A percentile compares a stretch with the other conserved stretches of the same genome.
phyloP scores from a whole-genome alignment of 768 basidiomycete genomes.

The Kwoniella sp. region DNA sequence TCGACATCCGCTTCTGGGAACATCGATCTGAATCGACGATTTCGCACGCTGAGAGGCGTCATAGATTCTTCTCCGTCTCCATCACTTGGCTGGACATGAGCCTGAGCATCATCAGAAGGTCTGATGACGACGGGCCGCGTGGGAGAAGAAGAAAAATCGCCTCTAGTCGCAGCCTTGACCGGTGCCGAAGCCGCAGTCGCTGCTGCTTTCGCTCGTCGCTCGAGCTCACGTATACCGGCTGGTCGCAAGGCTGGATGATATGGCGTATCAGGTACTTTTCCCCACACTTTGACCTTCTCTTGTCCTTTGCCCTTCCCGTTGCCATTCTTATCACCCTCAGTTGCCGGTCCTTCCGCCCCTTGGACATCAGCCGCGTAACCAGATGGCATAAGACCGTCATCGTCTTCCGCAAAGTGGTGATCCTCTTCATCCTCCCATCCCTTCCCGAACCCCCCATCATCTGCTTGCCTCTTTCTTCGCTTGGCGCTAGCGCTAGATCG shows the following conservation, averaged over 20 bases:
- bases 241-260: constrained; percentile 38
- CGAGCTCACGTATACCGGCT: constrained; percentile 37
- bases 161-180: too few species aligned
- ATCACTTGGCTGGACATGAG: too few species aligned
- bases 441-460: constrained; percentile 22
- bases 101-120: too few species aligned
- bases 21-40: not conserved
- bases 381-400: not conserved
- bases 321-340: not conserved
- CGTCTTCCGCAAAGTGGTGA: constrained; percentile 24
- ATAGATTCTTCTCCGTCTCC: not conserved
- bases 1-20: not conserved
- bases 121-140: too few species aligned
- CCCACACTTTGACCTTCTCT: not conserved
- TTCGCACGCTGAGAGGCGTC: not conserved
- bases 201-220: constrained; percentile 4
- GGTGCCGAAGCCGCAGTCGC: not conserved
- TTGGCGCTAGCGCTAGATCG: not conserved
- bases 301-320: constrained; percentile 2
- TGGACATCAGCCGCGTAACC: not conserved
- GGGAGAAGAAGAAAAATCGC: too few species aligned
- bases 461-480: not conserved
- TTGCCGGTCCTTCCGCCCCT: not conserved
- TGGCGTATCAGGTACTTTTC: constrained; percentile 38
- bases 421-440: constrained; percentile 43